Conservation (phyloP, 208 protist species). For the Polymyxa betae region DNA sequence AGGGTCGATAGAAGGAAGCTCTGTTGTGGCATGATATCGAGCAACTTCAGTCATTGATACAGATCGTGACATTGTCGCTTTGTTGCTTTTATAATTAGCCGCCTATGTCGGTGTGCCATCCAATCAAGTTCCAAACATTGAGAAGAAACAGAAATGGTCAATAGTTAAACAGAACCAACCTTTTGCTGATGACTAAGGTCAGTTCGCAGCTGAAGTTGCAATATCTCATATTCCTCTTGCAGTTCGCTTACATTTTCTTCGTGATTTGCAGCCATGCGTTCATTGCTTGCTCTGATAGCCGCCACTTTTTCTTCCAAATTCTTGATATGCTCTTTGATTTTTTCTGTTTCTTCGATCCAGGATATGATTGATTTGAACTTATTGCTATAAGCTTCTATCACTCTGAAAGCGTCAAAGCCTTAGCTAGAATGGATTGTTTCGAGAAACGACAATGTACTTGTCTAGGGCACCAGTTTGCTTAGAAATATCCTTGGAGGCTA, state of each 20-base stretch:
- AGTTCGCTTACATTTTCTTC: conserved; percentile 1
- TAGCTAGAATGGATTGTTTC: background rate
- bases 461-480: background rate
- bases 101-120: too few relatives aligned
- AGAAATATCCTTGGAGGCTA: background rate
- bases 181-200: conserved; percentile 10
- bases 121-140: too few relatives aligned
- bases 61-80: too few relatives aligned
- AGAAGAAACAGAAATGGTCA: too few relatives aligned
- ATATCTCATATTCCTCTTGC: conserved; percentile 1
- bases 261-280: background rate
- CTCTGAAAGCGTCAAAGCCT: background rate
- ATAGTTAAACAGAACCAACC: too few relatives aligned
- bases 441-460: background rate
- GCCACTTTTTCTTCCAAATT: background rate
- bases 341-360: background rate
- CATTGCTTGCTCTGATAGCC: background rate
- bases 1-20: too few relatives aligned
- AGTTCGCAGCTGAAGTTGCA: background rate
- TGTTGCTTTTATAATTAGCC: too few relatives aligned
- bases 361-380: conserved; percentile 47
- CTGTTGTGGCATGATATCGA: too few relatives aligned
- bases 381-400: background rate
- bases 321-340: background rate
- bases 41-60: too few relatives aligned